Evolutionary conservation across 2,329 filamentous ascomycete genomes (phyloP), one percentile per base, ranked within the genome.

Genomic region (Trichoderma hamatum): DNA sequence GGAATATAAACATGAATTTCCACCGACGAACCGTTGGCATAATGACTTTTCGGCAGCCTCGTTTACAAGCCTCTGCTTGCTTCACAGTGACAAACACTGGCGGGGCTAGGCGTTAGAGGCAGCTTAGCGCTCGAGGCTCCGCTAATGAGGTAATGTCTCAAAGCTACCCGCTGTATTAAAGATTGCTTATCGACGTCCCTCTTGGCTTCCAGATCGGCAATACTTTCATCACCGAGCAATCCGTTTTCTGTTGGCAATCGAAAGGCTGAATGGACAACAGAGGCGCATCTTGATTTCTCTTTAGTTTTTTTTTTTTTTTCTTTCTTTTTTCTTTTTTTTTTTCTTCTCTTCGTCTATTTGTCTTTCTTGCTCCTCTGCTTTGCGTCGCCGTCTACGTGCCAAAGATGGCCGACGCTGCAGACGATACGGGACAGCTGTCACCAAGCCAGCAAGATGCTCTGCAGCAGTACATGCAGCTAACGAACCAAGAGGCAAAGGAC

Each of bases 391-490:
- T 39, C n/a, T 16, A 5, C 11, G 43, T 39, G 16, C 62, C 62
- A 46, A 67, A 32, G 54, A 81, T 81, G 80, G 77, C 79, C 36
- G 78, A 80, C 72, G 72, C 68, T 51, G 73, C 74, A 30, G 70
- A 75, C 70, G 89, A 92, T 78, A 84, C 91, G 75, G 85, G 85
- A 75, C 86, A 90, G 80, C 90, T 97, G 76, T 91, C 91, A 62
- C 82, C 90, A 72, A 87, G 87, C 73, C 94, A 98, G 83, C 93
- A 93, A 79, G 87, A 90, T 63, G 91, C 93, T 58, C 87, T 99
- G 30, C 90, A 97, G 75, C 95, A 97, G 76, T 97, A 94, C 80
- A 93, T 90, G 19, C 87, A 92, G 63, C 91, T 99, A 62, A 98
- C 96, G 30, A 89, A 94, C 74, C 94, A 97, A 80, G 90, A 93